Percentiles rank a stretch among this genome's conserved stretches.
These are phyloP conservation scores for Sicyos baderoa DNA, from an alignment of 306 rosid genomes.

Conservation along the genomic window DNA sequence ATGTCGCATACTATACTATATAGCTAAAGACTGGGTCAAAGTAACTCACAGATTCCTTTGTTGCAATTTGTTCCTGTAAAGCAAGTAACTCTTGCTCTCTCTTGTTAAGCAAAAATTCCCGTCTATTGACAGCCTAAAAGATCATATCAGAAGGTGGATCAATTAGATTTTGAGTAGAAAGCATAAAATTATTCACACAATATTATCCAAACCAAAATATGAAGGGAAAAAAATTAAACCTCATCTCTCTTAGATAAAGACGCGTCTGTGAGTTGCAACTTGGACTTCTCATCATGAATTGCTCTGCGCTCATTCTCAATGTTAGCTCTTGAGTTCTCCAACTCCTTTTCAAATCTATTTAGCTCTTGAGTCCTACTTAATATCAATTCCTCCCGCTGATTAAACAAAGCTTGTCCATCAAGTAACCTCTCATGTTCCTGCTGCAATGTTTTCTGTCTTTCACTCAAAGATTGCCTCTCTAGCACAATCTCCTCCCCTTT, in stretches of 20 bases:
- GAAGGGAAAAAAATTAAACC: constrained; percentile 33
- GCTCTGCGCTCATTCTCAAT: constrained; percentile 46
- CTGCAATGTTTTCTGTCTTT: constrained; percentile 70
- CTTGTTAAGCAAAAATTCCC: constrained; percentile 46
- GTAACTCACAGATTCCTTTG: constrained; percentile 61
- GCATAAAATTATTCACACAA: constrained; percentile 7
- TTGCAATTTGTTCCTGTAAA: constrained; percentile 54
- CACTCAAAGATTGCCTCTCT: constrained; percentile 69
- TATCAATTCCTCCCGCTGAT: constrained; percentile 66
- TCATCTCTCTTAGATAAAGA: constrained; percentile 53
- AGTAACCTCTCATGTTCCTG: constrained; percentile 82
- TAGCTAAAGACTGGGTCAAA: neutral
- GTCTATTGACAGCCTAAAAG: constrained; percentile 46
- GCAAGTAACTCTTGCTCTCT: constrained; percentile 61
- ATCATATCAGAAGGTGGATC: constrained; percentile 16
- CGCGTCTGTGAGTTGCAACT: constrained; percentile 46
- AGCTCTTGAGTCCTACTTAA: constrained; percentile 61
- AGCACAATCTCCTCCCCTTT: constrained; percentile 68
- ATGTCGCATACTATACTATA: too few relatives aligned
- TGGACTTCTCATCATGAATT: constrained; percentile 51
- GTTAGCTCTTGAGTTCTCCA: constrained; percentile 46
- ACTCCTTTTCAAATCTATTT: constrained; percentile 56
- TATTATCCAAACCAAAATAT: constrained; percentile 13
- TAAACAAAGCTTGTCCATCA: constrained; percentile 67
- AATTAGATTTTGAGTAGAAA: constrained; percentile 21